phyloP scores from a whole-genome alignment of 2,329 filamentous ascomycete genomes.

The Aquanectria penicillioides region DNA sequence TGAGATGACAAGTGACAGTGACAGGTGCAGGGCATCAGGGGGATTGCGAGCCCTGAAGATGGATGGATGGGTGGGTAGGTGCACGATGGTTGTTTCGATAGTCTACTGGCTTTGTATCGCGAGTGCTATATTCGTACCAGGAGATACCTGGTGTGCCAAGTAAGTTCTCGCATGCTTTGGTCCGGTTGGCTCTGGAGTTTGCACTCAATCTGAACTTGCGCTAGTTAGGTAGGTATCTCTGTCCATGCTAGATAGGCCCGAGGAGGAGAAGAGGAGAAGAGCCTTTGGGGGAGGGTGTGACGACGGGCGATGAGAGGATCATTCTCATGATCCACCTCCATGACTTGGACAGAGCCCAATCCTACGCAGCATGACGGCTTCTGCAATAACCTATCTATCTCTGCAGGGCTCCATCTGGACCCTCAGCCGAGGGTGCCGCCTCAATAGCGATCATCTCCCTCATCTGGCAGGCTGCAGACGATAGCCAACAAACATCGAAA shows the following conservation, averaged over 20 bases:
- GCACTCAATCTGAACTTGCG: not conserved
- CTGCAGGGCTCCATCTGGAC: not conserved
- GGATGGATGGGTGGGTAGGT: not conserved
- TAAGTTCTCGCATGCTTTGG: not conserved
- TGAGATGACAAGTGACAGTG: constrained; percentile 21
- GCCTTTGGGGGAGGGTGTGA: too few relatives aligned
- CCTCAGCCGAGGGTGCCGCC: not conserved
- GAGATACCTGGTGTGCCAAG: not conserved
- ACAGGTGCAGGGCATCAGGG: constrained; percentile 10
- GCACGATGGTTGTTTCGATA: not conserved
- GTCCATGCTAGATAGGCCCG: too few relatives aligned
- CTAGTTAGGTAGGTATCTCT: constrained; percentile 12
- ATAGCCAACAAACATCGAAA: constrained; percentile 4
- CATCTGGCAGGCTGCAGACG: not conserved
- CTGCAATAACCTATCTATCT: not conserved
- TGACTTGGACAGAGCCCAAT: not conserved
- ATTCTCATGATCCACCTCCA: constrained; percentile 9
- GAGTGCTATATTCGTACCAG: not conserved
- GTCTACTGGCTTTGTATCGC: constrained; percentile 1
- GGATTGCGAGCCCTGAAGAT: not conserved
- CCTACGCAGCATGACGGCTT: not conserved
- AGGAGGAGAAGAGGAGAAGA: constrained; percentile 4
- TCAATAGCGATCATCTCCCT: constrained; percentile 6
- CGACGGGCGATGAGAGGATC: not conserved
- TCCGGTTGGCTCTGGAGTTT: not conserved